Conservation (phyloP, 306 rosid species). For the Cucumis hystrix region DNA sequence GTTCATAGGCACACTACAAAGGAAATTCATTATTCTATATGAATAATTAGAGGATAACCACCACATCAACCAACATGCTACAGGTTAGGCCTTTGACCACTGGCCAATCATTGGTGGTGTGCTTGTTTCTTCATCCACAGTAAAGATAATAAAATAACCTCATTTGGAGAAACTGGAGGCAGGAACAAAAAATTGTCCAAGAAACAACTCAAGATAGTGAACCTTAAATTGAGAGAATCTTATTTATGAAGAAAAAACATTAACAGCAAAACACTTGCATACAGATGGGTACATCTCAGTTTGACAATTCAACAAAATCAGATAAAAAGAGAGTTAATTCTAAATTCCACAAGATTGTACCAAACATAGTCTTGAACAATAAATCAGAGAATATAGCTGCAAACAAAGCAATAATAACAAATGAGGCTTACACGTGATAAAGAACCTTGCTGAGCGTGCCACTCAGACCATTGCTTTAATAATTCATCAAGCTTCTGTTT, state of each 20-base stretch:
- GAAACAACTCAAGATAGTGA: background rate
- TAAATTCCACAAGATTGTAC: background rate
- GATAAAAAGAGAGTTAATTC: background rate
- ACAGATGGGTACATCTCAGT: background rate
- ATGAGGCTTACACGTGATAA: constrained; percentile 40
- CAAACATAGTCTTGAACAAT: background rate
- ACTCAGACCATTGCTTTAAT: constrained; percentile 83
- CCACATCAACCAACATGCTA: background rate
- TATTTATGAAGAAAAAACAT: background rate
- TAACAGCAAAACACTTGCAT: background rate
- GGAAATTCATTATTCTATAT: background rate
- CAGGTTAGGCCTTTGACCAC: background rate
- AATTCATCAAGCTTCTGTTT: constrained; percentile 75
- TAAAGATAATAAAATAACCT: background rate
- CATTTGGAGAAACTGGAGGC: background rate
- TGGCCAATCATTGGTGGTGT: background rate
- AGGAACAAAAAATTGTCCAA: background rate
- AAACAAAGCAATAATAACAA: background rate
- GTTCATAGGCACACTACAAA: background rate
- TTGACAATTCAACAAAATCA: background rate
- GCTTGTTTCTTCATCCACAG: background rate
- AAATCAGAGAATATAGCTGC: background rate
- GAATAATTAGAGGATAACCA: background rate
- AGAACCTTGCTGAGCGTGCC: constrained; percentile 59
- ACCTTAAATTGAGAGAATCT: background rate